Percentiles rank a stretch among this genome's conserved stretches.
Evolutionary conservation across 2,329 filamentous ascomycete species (phyloP).

Genomic region (Rutstroemia sp.): DNA sequence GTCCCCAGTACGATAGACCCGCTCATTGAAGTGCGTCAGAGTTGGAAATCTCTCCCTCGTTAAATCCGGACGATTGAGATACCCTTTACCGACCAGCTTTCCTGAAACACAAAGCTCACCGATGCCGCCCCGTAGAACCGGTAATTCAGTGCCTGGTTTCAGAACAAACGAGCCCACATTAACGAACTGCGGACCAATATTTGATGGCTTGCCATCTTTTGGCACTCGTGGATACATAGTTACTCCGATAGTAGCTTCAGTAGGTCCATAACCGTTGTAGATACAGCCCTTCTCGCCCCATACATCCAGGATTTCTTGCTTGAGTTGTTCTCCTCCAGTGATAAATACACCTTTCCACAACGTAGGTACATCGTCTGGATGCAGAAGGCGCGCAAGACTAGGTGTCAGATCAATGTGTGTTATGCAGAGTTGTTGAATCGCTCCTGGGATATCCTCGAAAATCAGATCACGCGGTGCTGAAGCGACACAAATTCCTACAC

Average conservation of each 20-base stretch:
- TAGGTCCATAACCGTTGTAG: conserved; percentile 89
- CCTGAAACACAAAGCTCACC: conserved; percentile 88
- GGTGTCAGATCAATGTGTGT: conserved; percentile 92
- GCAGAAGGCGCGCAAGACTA: conserved; percentile 70
- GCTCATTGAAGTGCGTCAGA: conserved; percentile 47
- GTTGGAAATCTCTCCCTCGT: conserved; percentile 70
- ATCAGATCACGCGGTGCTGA: conserved; percentile 77
- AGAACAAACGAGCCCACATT: conserved; percentile 84
- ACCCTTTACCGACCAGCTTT: conserved; percentile 81
- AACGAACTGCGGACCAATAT: conserved; percentile 79
- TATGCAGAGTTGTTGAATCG: conserved; percentile 65
- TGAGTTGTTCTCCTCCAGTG: conserved; percentile 81
- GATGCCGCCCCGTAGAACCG: conserved; percentile 69
- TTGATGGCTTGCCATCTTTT: conserved; percentile 69
- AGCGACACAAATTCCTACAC: conserved; percentile 76
- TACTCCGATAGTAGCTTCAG: conserved; percentile 86
- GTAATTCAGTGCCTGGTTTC: conserved; percentile 56
- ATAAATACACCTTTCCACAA: conserved; percentile 83
- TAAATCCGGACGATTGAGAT: conserved; percentile 72
- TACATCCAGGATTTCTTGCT: conserved; percentile 77
- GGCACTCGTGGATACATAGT: conserved; percentile 85
- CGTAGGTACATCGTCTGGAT: conserved; percentile 72
- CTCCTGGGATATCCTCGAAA: conserved; percentile 70
- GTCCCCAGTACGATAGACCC: conserved; percentile 83
- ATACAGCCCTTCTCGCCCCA: conserved; percentile 79